Evolutionary conservation across 2,329 filamentous ascomycete genomes (phyloP), one percentile per base, ranked within the genome.

Genomic region (Raffaelea arxii): DNA sequence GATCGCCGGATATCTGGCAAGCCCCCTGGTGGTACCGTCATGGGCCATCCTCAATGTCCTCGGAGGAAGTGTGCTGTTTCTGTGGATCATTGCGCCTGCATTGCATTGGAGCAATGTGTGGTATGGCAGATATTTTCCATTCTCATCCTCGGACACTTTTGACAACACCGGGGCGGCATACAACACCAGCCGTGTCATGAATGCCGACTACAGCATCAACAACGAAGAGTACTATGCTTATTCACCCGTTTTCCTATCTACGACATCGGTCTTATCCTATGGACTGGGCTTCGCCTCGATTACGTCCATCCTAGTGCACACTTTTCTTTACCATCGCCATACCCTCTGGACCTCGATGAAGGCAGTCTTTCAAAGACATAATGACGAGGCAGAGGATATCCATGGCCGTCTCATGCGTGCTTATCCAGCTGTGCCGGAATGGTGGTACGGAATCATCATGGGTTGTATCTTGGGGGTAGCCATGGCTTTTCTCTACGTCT

Each of bases 231-330:
- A 84, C 59, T 65, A 72, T 51, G 65, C 67, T 16, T 84, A 84
- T 58, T 84, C 80, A 12, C 80, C 80, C 2, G 67, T 83, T 4
- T 84, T 77, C 55, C 65, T 84, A 18, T 71, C 77, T 3, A 72
- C 78, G 0, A 79, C 80, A 46, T 84, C 76, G 50, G 72, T 72
- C 3, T 58, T 78, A 37, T 65, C 68, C 9, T 78, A 84, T 53
- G 80, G 79, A 2, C 64, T 84, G 6, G 36, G 35, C 19, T 45
- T 45, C 16, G 81, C 81, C 19, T 76, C 79, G 19, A 71, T 84
- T 27, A 70, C 76, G 0, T 75, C 78, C 6, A 76, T 78, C 46
- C 61, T 78, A 37, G 67, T 77, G 14, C 75, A 79, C 45, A 73
- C 75, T 37, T 60, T 55, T 2, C 58, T 78, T n/a, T 78, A 77